Percentiles rank a stretch among this genome's conserved stretches.
Evolutionary conservation across 257 asterid genomes (phyloP).

Genomic region (Solanum chaucha): DNA sequence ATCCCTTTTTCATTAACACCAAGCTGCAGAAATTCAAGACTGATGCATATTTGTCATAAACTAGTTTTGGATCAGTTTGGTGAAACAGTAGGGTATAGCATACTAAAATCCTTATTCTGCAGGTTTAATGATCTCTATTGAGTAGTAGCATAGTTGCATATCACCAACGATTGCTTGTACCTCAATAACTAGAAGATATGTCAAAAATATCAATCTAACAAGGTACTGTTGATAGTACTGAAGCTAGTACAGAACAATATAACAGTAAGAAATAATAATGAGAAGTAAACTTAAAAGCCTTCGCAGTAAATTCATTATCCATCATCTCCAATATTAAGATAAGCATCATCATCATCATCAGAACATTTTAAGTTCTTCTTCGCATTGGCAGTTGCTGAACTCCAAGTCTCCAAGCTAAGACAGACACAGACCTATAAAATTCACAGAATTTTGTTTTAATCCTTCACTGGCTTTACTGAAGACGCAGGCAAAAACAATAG

Average conservation of each 20-base stretch:
- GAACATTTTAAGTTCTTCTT: no score
- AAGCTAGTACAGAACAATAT: no score
- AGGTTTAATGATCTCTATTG: not conserved
- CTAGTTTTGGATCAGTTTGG: not conserved
- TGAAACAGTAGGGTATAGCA: not conserved
- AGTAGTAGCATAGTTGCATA: not conserved
- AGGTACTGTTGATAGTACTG: no score
- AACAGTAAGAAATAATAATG: not conserved
- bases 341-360: no score
- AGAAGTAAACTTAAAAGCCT: not conserved
- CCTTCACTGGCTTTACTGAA: no score
- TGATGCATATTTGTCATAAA: not conserved
- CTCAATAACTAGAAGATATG: not conserved
- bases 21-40: not conserved
- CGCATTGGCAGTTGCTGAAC: no score
- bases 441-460: no score
- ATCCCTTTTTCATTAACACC: no score
- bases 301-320: not conserved
- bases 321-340: not conserved
- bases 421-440: no score
- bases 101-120: not conserved
- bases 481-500: no score
- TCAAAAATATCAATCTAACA: no score
- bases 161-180: not conserved
- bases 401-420: no score